phyloP scores from a whole-genome alignment of 2,329 filamentous ascomycete genomes.

The Stemphylium beticola region DNA sequence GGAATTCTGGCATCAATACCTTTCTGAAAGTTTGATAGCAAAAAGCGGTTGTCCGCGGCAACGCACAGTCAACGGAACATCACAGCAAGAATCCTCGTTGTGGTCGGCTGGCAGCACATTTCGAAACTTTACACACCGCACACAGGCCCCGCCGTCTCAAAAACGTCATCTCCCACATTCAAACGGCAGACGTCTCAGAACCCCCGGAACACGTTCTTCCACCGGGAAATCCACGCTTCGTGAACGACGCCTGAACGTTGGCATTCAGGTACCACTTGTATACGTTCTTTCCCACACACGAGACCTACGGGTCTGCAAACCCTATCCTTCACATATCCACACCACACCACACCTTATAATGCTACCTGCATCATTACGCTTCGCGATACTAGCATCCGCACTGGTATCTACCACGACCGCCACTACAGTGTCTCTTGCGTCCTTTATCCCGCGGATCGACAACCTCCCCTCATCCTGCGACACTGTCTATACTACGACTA shows the following conservation, averaged over 20 bases:
- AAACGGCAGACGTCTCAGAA: constrained; percentile 38
- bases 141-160: constrained; percentile 37
- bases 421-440: constrained; percentile 50
- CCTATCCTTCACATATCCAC: constrained; percentile 12
- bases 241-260: constrained; percentile 12
- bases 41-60: constrained; percentile 17
- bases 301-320: constrained; percentile 16
- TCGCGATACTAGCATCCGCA: constrained; percentile 29
- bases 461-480: constrained; percentile 50
- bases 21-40: not conserved
- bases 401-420: constrained; percentile 28
- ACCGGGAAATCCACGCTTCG: constrained; percentile 12
- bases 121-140: constrained; percentile 28
- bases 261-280: constrained; percentile 16
- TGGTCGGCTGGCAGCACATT: constrained; percentile 16
- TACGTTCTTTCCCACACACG: constrained; percentile 5
- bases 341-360: constrained; percentile 28
- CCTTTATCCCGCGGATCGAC: constrained; percentile 53
- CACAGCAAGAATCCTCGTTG: constrained; percentile 13
- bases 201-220: constrained; percentile 14
- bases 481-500: constrained; percentile 49
- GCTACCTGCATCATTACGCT: constrained; percentile 23
- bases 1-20: constrained; percentile 1
- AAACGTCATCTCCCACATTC: constrained; percentile 20
- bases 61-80: constrained; percentile 18